Percentiles rank a stretch among this genome's conserved stretches.
Conservation (phyloP, 768 basidiomycete species). For the Mycena floridula region DNA sequence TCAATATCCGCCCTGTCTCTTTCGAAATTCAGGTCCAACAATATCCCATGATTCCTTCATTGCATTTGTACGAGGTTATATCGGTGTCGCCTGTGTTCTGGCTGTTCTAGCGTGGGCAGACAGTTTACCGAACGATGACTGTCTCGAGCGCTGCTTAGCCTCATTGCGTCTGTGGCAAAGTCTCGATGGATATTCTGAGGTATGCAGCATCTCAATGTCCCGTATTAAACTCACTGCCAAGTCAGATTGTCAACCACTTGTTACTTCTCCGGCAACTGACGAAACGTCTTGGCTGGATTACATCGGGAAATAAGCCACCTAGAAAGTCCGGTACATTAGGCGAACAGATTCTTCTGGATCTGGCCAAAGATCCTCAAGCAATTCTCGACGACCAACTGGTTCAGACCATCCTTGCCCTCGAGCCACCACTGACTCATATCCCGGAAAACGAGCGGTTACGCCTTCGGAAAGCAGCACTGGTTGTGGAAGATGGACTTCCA, state of each 20-base stretch:
- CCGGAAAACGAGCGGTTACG: constrained; percentile 52
- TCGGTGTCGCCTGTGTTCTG: constrained; percentile 63
- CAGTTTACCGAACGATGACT: constrained; percentile 58
- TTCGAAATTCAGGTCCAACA: constrained; percentile 20
- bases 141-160: constrained; percentile 58
- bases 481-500: constrained; percentile 62
- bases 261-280: constrained; percentile 68
- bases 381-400: constrained; percentile 55
- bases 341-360: constrained; percentile 59
- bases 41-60: constrained; percentile 54
- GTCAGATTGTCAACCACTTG: constrained; percentile 67
- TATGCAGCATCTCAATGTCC: constrained; percentile 19
- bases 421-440: constrained; percentile 55
- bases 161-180: constrained; percentile 63
- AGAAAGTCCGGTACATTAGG: constrained; percentile 58
- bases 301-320: constrained; percentile 55
- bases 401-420: constrained; percentile 51
- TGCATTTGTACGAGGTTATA: constrained; percentile 54
- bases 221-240: constrained; percentile 1
- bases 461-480: constrained; percentile 54
- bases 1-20: constrained; percentile 31
- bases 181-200: constrained; percentile 69
- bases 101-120: constrained; percentile 79
- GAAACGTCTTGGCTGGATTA: constrained; percentile 67
- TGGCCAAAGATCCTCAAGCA: constrained; percentile 54